Conservation (phyloP, 208 protist species). For the Acanthamoeba divionensis region DNA sequence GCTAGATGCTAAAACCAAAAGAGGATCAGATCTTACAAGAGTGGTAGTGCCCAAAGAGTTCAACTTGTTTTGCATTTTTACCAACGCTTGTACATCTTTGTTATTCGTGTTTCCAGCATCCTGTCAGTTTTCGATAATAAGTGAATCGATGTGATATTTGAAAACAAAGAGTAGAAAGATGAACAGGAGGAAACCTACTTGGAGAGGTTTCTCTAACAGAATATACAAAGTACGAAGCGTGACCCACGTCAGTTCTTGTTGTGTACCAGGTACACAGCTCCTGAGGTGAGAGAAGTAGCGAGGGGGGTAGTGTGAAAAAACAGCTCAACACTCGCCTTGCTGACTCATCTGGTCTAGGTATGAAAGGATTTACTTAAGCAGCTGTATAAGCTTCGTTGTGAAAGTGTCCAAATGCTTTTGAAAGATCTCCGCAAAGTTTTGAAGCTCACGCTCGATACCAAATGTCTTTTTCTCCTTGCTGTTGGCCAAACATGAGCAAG, state of each 20-base stretch:
- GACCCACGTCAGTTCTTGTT: slow-evolving; percentile 33
- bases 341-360: too few species aligned
- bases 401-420: background rate
- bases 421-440: slow-evolving; percentile 4
- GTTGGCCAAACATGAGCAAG: background rate
- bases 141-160: too few species aligned
- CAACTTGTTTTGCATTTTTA: slow-evolving; percentile 22
- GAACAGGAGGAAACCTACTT: too few species aligned
- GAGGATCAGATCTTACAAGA: background rate
- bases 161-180: too few species aligned
- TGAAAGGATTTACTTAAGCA: slow-evolving; percentile 2
- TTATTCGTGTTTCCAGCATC: background rate
- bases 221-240: background rate
- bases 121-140: too few species aligned
- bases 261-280: background rate
- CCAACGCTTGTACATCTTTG: slow-evolving; percentile 12
- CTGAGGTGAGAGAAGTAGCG: too few species aligned
- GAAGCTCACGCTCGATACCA: slow-evolving; percentile 1
- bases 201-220: background rate
- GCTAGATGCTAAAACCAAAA: too few species aligned
- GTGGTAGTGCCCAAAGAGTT: background rate
- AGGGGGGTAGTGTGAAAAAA: too few species aligned
- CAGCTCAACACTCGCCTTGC: too few species aligned
- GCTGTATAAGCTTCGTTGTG: slow-evolving; percentile 8
- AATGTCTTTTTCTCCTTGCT: slow-evolving; percentile 30